Evolutionary conservation across 2,329 filamentous ascomycete genomes (phyloP).

Genomic region (Teratosphaeria gauchensis): DNA sequence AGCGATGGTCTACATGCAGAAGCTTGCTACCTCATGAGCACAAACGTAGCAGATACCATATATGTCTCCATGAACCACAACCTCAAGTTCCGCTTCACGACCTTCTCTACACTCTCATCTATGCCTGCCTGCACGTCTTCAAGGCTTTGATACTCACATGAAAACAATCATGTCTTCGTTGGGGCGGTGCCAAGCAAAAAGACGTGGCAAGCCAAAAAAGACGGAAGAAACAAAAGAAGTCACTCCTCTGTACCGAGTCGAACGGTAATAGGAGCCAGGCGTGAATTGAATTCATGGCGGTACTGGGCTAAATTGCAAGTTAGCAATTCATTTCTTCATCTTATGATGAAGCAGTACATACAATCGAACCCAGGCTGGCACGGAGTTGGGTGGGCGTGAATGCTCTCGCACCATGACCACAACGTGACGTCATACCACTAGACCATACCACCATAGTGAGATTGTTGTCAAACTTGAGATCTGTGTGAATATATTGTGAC

Average conservation of each 20-base stretch:
- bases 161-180: background rate
- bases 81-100: too few relatives aligned
- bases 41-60: too few relatives aligned
- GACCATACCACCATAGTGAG: conserved; percentile 5
- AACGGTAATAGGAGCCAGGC: background rate
- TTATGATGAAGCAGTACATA: background rate
- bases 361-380: conserved; percentile 10
- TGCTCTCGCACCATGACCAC: conserved; percentile 3
- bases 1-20: background rate
- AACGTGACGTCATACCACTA: conserved; percentile 11
- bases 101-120: too few relatives aligned
- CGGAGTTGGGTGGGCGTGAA: conserved; percentile 3
- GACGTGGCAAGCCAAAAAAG: background rate
- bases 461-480: too few relatives aligned
- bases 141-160: too few relatives aligned
- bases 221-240: background rate
- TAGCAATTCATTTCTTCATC: background rate
- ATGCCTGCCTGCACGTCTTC: too few relatives aligned
- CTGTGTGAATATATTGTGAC: too few relatives aligned
- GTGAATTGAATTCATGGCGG: background rate
- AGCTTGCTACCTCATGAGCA: too few relatives aligned
- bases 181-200: background rate
- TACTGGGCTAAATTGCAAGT: background rate
- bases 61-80: too few relatives aligned
- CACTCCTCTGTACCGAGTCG: background rate